A percentile compares a stretch with the other conserved stretches of the same genome.
Conservation (phyloP, 2,329 filamentous ascomycete genomes). For the Phialocephala sp. region DNA sequence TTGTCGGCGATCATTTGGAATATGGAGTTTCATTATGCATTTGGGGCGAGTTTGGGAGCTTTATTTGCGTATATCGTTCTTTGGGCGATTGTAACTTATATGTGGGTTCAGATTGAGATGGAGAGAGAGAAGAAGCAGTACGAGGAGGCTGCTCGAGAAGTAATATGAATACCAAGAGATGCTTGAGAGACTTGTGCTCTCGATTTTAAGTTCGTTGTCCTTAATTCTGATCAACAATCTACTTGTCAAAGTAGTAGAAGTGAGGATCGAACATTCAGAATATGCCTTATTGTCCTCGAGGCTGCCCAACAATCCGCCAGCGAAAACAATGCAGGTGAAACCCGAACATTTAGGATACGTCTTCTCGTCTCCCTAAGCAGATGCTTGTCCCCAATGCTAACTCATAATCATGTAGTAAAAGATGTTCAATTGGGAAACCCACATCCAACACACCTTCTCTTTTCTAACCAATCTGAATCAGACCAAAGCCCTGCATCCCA, state of each 20-base stretch:
- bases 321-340: too few relatives aligned
- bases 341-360: too few relatives aligned
- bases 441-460: too few relatives aligned
- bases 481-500: too few relatives aligned
- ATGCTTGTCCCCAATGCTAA: too few relatives aligned
- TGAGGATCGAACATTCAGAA: background rate
- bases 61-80: slow-evolving; percentile 33
- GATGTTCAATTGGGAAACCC: too few relatives aligned
- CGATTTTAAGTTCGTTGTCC: background rate
- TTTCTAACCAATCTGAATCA: too few relatives aligned
- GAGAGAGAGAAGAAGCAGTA: slow-evolving; percentile 23
- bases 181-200: background rate
- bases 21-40: slow-evolving; percentile 35
- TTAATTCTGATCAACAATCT: background rate
- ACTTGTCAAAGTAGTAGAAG: background rate
- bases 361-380: too few relatives aligned
- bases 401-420: too few relatives aligned
- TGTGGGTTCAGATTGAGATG: slow-evolving; percentile 30
- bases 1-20: slow-evolving; percentile 35
- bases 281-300: background rate
- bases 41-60: slow-evolving; percentile 29
- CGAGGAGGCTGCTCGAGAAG: slow-evolving; percentile 3
- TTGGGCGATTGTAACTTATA: slow-evolving; percentile 29
- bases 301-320: too few relatives aligned
- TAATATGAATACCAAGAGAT: background rate